These are phyloP conservation scores for Rosa persica DNA, from an alignment of 306 rosid genomes.

Conservation along the genomic window DNA sequence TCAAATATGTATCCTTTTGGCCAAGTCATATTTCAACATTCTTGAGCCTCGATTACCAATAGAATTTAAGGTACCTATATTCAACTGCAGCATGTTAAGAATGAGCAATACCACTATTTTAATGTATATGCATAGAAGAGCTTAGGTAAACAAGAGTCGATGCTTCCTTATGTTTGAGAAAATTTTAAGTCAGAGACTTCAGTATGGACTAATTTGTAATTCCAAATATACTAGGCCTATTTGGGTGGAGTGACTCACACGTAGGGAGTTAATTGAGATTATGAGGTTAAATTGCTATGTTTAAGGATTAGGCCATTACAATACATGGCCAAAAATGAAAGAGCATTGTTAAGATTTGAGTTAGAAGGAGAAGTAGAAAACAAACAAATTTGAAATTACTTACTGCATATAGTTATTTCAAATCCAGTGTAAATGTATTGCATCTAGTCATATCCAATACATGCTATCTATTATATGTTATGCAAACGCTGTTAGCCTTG, in stretches of 20 bases:
- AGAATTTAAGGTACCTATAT: no score
- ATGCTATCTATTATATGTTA: neutral
- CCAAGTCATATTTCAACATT: neutral
- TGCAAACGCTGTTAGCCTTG: neutral
- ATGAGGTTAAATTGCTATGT: neutral
- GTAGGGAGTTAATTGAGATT: neutral
- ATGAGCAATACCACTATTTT: neutral
- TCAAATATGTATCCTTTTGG: neutral
- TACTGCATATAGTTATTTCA: neutral
- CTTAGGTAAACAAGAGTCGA: neutral
- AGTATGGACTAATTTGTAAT: neutral
- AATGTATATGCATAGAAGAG: neutral
- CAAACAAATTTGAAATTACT: neutral
- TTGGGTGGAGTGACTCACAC: neutral
- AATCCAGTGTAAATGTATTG: neutral
- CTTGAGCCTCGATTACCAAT: neutral
- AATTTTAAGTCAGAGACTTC: neutral
- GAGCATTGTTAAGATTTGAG: neutral
- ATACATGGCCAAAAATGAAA: neutral
- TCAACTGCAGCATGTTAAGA: neutral
- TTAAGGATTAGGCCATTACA: neutral
- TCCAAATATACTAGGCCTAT: neutral
- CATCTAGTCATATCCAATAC: neutral
- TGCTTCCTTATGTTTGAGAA: neutral
- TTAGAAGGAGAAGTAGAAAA: neutral